A percentile compares a stretch with the other conserved stretches of the same genome.
phyloP scores from a whole-genome alignment of 257 asterid species.

The Prunella vulgaris region DNA sequence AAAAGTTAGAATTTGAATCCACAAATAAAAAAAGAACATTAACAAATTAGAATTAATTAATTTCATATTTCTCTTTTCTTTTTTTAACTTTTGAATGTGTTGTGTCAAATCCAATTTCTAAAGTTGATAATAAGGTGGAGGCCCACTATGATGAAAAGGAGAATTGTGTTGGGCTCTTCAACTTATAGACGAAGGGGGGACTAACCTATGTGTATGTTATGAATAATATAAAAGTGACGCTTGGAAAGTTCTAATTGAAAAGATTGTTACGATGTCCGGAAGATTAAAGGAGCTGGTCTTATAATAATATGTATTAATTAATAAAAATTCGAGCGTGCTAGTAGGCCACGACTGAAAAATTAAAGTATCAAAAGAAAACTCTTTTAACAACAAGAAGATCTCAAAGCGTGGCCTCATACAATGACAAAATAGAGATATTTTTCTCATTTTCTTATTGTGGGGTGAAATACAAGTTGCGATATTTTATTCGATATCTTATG shows the following conservation, averaged over 20 bases:
- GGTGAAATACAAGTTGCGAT: no score
- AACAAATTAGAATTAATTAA: no score
- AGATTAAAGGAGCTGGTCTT: slow-evolving; percentile 20
- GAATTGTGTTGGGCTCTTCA: slow-evolving; percentile 12
- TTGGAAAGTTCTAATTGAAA: slow-evolving; percentile 31
- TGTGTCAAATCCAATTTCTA: slow-evolving; percentile 13
- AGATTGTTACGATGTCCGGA: slow-evolving; percentile 12
- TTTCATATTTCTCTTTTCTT: no score
- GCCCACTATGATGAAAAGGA: slow-evolving; percentile 29
- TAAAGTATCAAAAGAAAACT: slow-evolving; percentile 7
- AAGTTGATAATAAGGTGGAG: slow-evolving; percentile 18
- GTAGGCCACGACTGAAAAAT: slow-evolving; percentile 15
- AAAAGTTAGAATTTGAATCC: no score
- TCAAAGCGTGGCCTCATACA: slow-evolving; percentile 14
- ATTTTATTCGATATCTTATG: no score
- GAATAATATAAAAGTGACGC: neutral
- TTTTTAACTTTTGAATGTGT: neutral
- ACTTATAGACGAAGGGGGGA: slow-evolving; percentile 16
- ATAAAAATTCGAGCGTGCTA: slow-evolving; percentile 30
- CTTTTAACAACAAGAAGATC: slow-evolving; percentile 3
- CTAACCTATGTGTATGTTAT: slow-evolving; percentile 13
- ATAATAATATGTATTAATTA: slow-evolving; percentile 4
- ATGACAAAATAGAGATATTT: no score
- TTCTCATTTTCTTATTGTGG: no score
- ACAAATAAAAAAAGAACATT: no score